Percentiles rank a stretch among this genome's conserved stretches.
phyloP scores from a whole-genome alignment of 441 rosid species.

The Euphorbia celastroides region DNA sequence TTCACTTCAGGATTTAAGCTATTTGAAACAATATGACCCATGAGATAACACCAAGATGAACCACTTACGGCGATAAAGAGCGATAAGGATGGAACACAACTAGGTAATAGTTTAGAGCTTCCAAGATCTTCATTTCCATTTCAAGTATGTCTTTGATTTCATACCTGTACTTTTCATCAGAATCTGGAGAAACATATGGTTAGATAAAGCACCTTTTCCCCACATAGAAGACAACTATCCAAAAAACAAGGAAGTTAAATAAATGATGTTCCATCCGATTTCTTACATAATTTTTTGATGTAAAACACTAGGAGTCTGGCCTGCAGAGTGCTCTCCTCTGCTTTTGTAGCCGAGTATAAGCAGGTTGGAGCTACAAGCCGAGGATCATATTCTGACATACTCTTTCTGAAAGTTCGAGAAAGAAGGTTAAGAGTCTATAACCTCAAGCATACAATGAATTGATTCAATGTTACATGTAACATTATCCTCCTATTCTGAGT shows the following conservation, averaged over 20 bases:
- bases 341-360: constrained; percentile 94
- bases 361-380: constrained; percentile 90
- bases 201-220: constrained; percentile 18
- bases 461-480: too few relatives aligned
- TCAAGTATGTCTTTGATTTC: constrained; percentile 93
- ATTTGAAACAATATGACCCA: background rate
- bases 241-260: constrained; percentile 1
- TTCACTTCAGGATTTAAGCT: background rate
- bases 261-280: constrained; percentile 10
- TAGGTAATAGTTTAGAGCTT: constrained; percentile 85
- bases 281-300: constrained; percentile 61
- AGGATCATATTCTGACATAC: constrained; percentile 89
- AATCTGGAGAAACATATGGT: constrained; percentile 38
- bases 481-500: too few relatives aligned
- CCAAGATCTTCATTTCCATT: constrained; percentile 98
- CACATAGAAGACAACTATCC: constrained; percentile 8
- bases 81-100: constrained; percentile 96
- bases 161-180: constrained; percentile 70
- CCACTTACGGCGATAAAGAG: constrained; percentile 64
- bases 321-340: constrained; percentile 95
- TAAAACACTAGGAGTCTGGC: constrained; percentile 71
- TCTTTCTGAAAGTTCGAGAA: constrained; percentile 57
- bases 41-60: constrained; percentile 11
- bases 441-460: too few relatives aligned
- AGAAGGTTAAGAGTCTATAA: too few relatives aligned